phyloP scores from a whole-genome alignment of 805 yeast genomes.

The Metschnikowia arizonensis region DNA sequence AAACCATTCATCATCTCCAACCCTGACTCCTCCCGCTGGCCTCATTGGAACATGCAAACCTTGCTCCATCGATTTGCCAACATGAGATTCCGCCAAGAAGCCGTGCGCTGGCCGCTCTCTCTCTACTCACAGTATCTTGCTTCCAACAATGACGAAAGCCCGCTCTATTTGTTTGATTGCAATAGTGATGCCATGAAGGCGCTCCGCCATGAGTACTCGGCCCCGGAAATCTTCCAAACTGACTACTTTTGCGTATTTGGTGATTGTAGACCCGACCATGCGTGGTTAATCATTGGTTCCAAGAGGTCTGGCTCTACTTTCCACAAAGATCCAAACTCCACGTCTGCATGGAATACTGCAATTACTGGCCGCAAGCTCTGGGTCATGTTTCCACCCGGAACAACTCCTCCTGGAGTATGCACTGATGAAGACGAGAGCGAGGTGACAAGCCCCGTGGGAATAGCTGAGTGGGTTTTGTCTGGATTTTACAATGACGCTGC shows the following conservation, averaged over 20 bases:
- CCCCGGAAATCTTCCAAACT: constrained; percentile 51
- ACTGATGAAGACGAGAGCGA: constrained; percentile 76
- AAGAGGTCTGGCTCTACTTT: constrained; percentile 80
- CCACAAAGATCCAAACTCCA: constrained; percentile 89
- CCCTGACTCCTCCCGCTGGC: constrained; percentile 48
- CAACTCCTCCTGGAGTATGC: constrained; percentile 80
- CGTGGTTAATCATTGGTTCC: constrained; percentile 92
- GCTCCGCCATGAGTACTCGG: constrained; percentile 48
- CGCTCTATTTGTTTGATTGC: constrained; percentile 83
- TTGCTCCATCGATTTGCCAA: constrained; percentile 53
- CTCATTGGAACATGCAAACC: constrained; percentile 52
- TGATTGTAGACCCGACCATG: constrained; percentile 75
- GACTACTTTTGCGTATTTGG: constrained; percentile 62
- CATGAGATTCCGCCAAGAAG: constrained; percentile 74
- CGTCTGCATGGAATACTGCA: constrained; percentile 87
- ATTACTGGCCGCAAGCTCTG: constrained; percentile 74
- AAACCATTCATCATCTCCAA: constrained; percentile 62
- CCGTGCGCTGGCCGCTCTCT: constrained; percentile 71
- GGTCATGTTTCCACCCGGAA: constrained; percentile 81
- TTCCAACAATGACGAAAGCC: constrained; percentile 72
- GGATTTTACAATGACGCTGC: constrained; percentile 75
- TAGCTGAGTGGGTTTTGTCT: constrained; percentile 85
- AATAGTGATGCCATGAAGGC: constrained; percentile 61
- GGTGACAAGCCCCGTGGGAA: constrained; percentile 87
- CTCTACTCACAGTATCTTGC: constrained; percentile 59